These are phyloP conservation scores for Xylaria intraflava DNA, from an alignment of 495 filamentous ascomycete species.

Conservation along the genomic window DNA sequence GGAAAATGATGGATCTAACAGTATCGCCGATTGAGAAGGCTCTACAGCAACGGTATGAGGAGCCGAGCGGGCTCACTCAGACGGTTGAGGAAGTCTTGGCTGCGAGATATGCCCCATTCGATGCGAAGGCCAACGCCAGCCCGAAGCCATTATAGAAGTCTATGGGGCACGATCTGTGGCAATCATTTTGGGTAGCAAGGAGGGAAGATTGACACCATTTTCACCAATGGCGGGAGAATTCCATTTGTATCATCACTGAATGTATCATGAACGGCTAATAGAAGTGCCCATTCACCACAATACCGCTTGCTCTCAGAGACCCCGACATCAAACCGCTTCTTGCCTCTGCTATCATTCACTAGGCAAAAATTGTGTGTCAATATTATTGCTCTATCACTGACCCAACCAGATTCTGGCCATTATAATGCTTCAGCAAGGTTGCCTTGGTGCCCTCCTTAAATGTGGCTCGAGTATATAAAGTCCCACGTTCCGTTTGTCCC, in stretches of 20 bases:
- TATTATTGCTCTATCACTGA: no score
- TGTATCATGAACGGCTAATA: neutral
- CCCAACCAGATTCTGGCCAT: no score
- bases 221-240: neutral
- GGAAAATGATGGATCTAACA: slow-evolving; percentile 26
- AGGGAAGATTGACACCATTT: neutral
- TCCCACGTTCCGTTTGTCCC: no score
- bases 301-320: neutral
- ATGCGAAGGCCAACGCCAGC: slow-evolving; percentile 33
- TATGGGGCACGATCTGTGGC: neutral
- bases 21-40: slow-evolving; percentile 39
- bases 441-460: no score
- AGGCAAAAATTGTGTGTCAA: no score
- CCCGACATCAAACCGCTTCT: neutral
- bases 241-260: slow-evolving; percentile 6
- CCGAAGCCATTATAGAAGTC: slow-evolving; percentile 26
- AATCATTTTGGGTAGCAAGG: neutral
- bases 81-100: slow-evolving; percentile 39
- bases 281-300: neutral
- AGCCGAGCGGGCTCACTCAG: slow-evolving; percentile 19
- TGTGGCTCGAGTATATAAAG: no score
- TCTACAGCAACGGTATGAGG: slow-evolving; percentile 42
- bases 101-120: slow-evolving; percentile 42
- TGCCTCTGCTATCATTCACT: no score
- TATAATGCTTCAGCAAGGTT: no score